Base-by-base conservation (phyloP, 148 eudicot species). In the Rhododendron simsii region DNA sequence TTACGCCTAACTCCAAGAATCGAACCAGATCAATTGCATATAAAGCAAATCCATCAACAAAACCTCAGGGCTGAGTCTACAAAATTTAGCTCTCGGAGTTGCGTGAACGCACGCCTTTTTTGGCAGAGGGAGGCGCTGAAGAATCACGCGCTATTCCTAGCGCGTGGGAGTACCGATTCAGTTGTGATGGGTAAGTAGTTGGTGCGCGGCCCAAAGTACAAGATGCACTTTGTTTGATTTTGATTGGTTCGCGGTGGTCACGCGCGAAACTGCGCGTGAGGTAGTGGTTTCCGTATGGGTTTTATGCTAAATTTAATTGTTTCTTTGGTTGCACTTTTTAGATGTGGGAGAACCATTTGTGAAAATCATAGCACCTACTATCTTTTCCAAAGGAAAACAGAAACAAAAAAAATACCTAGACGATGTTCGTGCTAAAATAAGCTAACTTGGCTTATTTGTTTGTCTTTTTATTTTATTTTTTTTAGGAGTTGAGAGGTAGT, bases 101-200 rank as follows among this genome's bases (percentile, higher is more conserved):
- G 78, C 39, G 85, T 83, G 47, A 57, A 69, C 63, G 78, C 85
- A 28, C 65, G 83, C 63, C 61, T 55, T 33, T 81, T 50, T 20
- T 20, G 74, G 80, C 65, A 21, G 63, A 30, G n/a, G 13, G 44
- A 1, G 44, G 51, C 33, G 21, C 18, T 4, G 81, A 2, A 1
- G 28, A 9, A 14, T 20, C 86, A 73, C 86, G 80, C 86, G 65
- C 80, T 37, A 0, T 5, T 15, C 44, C 2, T 14, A 18, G 35
- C 75, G 84, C 84, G 85, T 83, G 39, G 8, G 0, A 3, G 14
- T 45, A 30, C 59, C 0, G 78, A 69, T 2, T 39, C 78, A 15
- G 78, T 8, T 69, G 6, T 13, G 71, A 83, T 26, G n/a, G n/a
- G 78, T 57, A 7, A 30, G 78, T 16, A 41, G 85, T 83, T 83